Evolutionary conservation across 2,329 filamentous ascomycete species (phyloP).

Genomic region (Colletotrichum truncatum): DNA sequence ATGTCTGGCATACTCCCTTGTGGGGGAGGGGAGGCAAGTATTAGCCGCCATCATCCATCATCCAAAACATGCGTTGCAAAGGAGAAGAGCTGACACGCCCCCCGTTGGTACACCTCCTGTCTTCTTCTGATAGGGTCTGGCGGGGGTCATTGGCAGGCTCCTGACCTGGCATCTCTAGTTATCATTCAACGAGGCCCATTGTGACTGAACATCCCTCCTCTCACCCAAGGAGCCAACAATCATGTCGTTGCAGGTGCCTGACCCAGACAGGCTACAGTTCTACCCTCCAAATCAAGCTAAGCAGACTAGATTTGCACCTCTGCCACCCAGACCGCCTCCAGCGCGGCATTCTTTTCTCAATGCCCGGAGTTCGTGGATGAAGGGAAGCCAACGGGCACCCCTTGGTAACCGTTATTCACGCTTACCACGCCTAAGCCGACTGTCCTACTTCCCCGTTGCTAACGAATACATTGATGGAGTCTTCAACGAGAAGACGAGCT

Average conservation of each 20-base stretch:
- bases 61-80: constrained; percentile 18
- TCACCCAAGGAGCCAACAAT: constrained; percentile 11
- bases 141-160: not conserved
- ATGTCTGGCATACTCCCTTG: constrained; percentile 7
- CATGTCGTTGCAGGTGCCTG: constrained; percentile 25
- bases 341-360: constrained; percentile 14
- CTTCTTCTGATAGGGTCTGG: constrained; percentile 13
- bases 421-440: constrained; percentile 16
- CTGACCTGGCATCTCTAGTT: constrained; percentile 16
- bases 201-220: constrained; percentile 5
- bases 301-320: constrained; percentile 28
- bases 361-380: constrained; percentile 27
- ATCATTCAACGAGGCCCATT: constrained; percentile 26
- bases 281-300: constrained; percentile 7
- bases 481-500: constrained; percentile 31
- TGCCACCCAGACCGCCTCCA: constrained; percentile 14
- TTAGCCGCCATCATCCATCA: not conserved
- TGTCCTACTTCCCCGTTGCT: constrained; percentile 29
- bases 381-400: constrained; percentile 16
- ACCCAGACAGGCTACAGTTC: constrained; percentile 17
- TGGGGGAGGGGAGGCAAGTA: constrained; percentile 1
- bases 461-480: constrained; percentile 31
- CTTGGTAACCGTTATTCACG: not conserved
- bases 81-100: constrained; percentile 12
- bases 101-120: not conserved